Percentiles rank a stretch among this genome's conserved stretches.
These are phyloP conservation scores for Suhomyces taliae DNA, from an alignment of 1,139 yeast species.

Conservation along the genomic window DNA sequence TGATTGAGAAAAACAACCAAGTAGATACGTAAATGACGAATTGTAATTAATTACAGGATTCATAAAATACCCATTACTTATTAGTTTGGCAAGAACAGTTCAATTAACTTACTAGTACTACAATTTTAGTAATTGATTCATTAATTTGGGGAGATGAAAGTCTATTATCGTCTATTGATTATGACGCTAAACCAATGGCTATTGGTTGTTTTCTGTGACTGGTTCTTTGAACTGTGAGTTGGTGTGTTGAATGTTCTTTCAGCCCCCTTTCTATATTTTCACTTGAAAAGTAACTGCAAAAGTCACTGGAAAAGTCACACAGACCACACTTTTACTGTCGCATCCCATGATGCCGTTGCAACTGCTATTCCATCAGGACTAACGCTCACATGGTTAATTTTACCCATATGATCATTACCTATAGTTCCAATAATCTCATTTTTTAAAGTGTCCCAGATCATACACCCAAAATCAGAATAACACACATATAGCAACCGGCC, in stretches of 20 bases:
- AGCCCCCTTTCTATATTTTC: too few species aligned
- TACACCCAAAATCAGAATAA: slow-evolving; percentile 72
- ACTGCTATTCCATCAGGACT: slow-evolving; percentile 77
- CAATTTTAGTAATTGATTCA: not conserved
- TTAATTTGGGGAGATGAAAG: not conserved
- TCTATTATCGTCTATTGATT: not conserved
- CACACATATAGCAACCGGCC: slow-evolving; percentile 77
- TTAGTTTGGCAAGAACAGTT: too few species aligned
- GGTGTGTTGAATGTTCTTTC: too few species aligned
- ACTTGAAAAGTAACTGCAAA: too few species aligned
- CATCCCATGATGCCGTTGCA: slow-evolving; percentile 72
- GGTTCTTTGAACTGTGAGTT: too few species aligned
- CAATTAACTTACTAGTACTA: too few species aligned
- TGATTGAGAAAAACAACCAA: not conserved
- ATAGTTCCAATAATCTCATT: slow-evolving; percentile 62
- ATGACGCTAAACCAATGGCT: not conserved
- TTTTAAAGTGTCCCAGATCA: slow-evolving; percentile 76
- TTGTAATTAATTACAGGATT: too few species aligned
- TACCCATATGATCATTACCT: slow-evolving; percentile 55
- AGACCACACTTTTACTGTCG: slow-evolving; percentile 66
- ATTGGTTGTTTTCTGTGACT: too few species aligned
- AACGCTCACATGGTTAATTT: slow-evolving; percentile 62
- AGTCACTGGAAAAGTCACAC: slow-evolving; percentile 16
- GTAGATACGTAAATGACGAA: too few species aligned
- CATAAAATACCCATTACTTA: too few species aligned